Evolutionary conservation across 192 early-diverging fungal species (phyloP), one percentile per base, ranked within the genome.

Genomic region (Gryganskiella cystojenkinii): DNA sequence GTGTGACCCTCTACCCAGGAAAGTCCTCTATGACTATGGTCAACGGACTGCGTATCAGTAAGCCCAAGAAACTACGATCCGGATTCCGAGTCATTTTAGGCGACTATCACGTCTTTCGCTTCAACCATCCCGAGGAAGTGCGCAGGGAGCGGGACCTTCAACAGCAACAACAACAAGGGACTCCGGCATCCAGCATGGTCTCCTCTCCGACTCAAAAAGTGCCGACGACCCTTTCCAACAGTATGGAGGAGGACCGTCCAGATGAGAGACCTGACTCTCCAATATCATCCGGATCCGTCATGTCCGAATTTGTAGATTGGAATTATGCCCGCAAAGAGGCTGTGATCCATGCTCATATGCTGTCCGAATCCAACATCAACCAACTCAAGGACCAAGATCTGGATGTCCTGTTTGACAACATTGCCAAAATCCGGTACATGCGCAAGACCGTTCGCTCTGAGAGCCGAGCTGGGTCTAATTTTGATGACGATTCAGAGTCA

Each of bases 31-130:
- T 90, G 59, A 90, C 92, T 9, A 87, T 94, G 80, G 93, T 96
- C 28, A 96, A 96, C 49, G 94, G 94, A 5, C 84, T 85, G 50
- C 87, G 82, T 25, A 92, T 94, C 25, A 63, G 42, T 10, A 82
- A 85, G 55, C 81, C 89, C 2, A 82, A 80, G 56, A 81, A 68
- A 37, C 74, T 96, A 33, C 80, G 83, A 35, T 92, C 91, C 0
- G 94, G 94, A 10, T 92, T 84, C 65, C 89, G 95, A 46, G 83
- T 96, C 34, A 94, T 95, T 44, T 80, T 96, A 19, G 94, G 93
- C 37, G 85, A 88, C 42, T 84, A 90, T 58, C 94, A 93, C 80
- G 91, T 96, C 0, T 96, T 95, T 64, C 80, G 94, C 13, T 92
- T 95, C 59, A 95, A 92, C 57, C 85, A 96, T 69, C 95, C 95